phyloP scores from a whole-genome alignment of 768 basidiomycete species.

The Cystofilobasidium capitatum region DNA sequence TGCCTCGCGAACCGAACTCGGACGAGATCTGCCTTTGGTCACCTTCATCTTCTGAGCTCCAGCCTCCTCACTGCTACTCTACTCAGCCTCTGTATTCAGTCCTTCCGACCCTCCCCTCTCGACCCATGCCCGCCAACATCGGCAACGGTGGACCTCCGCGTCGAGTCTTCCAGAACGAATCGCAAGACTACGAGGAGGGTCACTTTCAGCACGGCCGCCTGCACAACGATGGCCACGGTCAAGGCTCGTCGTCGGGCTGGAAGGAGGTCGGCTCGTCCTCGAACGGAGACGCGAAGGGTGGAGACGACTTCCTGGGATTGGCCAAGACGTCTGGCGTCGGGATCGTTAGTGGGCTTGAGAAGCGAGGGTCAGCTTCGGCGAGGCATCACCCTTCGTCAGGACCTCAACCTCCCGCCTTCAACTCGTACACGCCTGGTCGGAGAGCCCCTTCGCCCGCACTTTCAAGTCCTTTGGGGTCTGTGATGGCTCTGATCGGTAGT shows the following conservation, averaged over 20 bases:
- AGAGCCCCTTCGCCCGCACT: background rate
- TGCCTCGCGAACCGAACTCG: too few species aligned
- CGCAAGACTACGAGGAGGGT: conserved; percentile 6
- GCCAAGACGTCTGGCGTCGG: background rate
- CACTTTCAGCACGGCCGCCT: background rate
- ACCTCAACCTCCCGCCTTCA: background rate
- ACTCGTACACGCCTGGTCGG: background rate
- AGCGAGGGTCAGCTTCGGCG: background rate
- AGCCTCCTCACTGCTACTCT: background rate
- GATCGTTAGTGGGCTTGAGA: background rate
- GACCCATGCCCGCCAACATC: background rate
- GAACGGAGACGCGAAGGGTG: background rate
- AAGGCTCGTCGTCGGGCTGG: background rate
- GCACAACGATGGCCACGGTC: too few species aligned
- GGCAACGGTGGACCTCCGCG: background rate
- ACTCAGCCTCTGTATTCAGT: background rate
- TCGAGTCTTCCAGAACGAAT: background rate
- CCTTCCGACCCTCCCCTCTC: background rate
- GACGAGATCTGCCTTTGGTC: too few species aligned
- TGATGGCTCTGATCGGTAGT: background rate
- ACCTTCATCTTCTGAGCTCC: too few species aligned
- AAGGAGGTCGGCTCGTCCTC: background rate
- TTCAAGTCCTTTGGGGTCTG: background rate
- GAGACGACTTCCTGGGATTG: background rate
- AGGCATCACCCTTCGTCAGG: background rate